Base-by-base conservation (phyloP, 2,329 filamentous ascomycete species). In the Didymella pomorum region DNA sequence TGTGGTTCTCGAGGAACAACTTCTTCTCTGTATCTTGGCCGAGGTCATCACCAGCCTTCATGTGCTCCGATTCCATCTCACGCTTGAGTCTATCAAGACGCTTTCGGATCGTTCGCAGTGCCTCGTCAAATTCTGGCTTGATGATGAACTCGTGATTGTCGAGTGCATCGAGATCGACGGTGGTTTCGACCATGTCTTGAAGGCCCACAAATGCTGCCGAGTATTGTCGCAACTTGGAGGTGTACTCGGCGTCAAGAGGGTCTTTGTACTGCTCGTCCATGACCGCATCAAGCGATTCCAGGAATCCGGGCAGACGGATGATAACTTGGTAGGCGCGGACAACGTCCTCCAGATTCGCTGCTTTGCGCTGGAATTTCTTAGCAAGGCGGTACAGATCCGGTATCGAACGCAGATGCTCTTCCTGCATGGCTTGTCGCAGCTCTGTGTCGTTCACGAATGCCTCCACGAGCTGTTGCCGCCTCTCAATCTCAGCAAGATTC, bases 121-220 rank as follows among this genome's bases (percentile, higher is more conserved):
- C 86, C 58, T 97, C 93, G 71, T 99, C 95, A 64, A 97, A 99
- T 72, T 99, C 95, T 0, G 96, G 91, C 79, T 98, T 99, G 84
- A 99, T 99, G 70, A 97, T 94, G 79, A 96, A 99, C 74, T 99
- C 95, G 72, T 99, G 95, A 66, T 95, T 93, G 71, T 99, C 94
- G 11, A 99, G 86, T 2, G 95, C 95, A 57, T 97, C 92, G 0
- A 99, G 86, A 71, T 99, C 95, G 14, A 99, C 93, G 0, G 96
- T 99, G 1, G 95, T 97, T 80, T 99, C 95, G 0, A 99, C 95
- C 92, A 99, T 97, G 74, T 99, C 95, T 71, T 94, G 91, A 11
- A 99, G 82, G 73, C 93, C 97, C 25, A 86, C 88, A 49, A 99
- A 84, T 70, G 88, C 91, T 70, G 92, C 88, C 6, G 89, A 90